Base-by-base conservation (phyloP, 179 eudicot species). In the Drosera spatulata region DNA sequence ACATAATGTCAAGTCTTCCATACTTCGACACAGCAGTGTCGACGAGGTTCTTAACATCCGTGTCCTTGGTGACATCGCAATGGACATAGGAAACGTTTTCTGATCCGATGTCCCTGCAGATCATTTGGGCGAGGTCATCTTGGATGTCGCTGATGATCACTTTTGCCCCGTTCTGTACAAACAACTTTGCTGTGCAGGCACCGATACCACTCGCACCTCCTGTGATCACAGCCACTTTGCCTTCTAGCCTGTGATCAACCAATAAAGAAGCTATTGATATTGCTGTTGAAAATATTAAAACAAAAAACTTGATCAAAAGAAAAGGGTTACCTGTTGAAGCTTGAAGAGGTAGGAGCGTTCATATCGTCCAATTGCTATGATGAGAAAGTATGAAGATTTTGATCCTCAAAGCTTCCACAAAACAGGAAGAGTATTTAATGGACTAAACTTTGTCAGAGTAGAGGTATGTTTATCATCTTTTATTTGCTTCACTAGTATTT, bases 151-250 rank as follows among this genome's bases (percentile, higher is more conserved):
- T 87, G 2, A 85, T 78, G n/a, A 14, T 88, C 91, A 56, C 91
- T 82, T 37, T 77, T 10, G 81, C 85, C 0, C 85, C 85, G 37
- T 77, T 79, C 14, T 64, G 52, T 53, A 61, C 48, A 52, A 80
- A 80, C 40, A 77, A 53, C 51, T 58, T 77, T 0, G 79, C 81
- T 3, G 77, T 77, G 61, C 61, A 56, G 1, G 33, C 33, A 22
- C 33, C 91, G 2, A 85, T 80, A 14, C 91, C 91, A 56, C 91
- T 82, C 37, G 91, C 88, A 11, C 80, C 93, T 10, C 93, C 93
- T 2, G 93, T 85, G 69, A 85, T 79, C 3, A 85, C 73, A 6
- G 82, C 88, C 2, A 85, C 88, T 43, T 83, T 85, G 33, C 86
- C 88, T 45, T 67, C 61, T 49, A 85, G 52, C 72, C 86, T 22